phyloP scores from a whole-genome alignment of 805 yeast genomes.

The Peterozyma toletana region DNA sequence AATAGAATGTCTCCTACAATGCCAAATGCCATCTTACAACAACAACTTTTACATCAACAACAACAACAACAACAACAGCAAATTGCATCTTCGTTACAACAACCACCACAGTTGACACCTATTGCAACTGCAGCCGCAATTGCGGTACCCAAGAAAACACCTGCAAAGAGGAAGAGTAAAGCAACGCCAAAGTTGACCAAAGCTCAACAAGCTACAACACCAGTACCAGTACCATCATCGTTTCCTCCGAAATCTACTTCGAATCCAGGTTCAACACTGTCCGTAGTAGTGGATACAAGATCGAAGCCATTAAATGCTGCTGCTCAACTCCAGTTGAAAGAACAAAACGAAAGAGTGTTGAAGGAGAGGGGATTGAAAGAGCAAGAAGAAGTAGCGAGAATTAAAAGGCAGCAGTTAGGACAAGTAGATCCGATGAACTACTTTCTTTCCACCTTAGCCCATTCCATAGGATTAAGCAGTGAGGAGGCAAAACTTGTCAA shows the following conservation, averaged over 20 bases:
- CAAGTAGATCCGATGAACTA: slow-evolving; percentile 38
- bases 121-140: slow-evolving; percentile 6
- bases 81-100: background rate
- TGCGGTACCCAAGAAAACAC: slow-evolving; percentile 12
- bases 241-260: slow-evolving; percentile 1
- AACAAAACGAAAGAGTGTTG: slow-evolving; percentile 19
- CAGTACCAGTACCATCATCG: slow-evolving; percentile 5
- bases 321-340: slow-evolving; percentile 21
- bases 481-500: slow-evolving; percentile 22
- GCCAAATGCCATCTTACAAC: slow-evolving; percentile 10
- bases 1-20: slow-evolving; percentile 10
- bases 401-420: slow-evolving; percentile 38
- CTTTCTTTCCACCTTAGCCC: slow-evolving; percentile 43
- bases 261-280: slow-evolving; percentile 10
- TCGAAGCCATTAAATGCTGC: slow-evolving; percentile 13
- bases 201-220: slow-evolving; percentile 3
- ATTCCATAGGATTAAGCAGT: slow-evolving; percentile 38
- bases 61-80: slow-evolving; percentile 24
- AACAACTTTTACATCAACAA: slow-evolving; percentile 18
- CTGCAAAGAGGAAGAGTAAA: slow-evolving; percentile 16
- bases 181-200: slow-evolving; percentile 9
- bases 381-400: slow-evolving; percentile 31
- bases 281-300: slow-evolving; percentile 2
- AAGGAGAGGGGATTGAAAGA: slow-evolving; percentile 20
- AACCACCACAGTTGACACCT: slow-evolving; percentile 5